Evolutionary conservation across 2,329 filamentous ascomycete species (phyloP), one percentile per base, ranked within the genome.

Genomic region (Lecanicillium sp.): DNA sequence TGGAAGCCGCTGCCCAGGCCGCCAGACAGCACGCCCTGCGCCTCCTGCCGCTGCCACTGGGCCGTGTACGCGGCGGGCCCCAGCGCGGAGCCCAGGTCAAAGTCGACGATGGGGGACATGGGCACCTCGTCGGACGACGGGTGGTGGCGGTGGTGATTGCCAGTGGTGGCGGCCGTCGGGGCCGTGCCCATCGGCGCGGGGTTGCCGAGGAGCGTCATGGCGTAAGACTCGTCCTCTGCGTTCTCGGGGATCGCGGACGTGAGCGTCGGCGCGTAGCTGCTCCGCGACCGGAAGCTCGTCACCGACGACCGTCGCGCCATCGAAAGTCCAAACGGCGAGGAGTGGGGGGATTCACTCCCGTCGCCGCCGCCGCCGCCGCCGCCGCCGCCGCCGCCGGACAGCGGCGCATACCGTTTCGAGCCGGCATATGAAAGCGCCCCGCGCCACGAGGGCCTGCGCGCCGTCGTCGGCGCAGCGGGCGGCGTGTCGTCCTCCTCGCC

Each of bases 1-100:
- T 61, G 67, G 52, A 77, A 74, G 2, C 79, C 80, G 27, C 66
- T 63, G 2, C 80, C 79, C 10, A 83, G 56, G 0, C 79, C 80
- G n/a, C 78, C 76, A 0, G 78, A 82, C 21, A 83, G 62, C 29
- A 65, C 69, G 2, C 78, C 79, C 7, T 63, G 69, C 2, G 77
- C 72, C 56, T 83, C 79, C 52, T 78, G 70, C 33, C 70, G 65
- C 55, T 77, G 74, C 12, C 77, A 55, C 2, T 63, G 64, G 51
- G 60, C 67, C 33, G 74, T 52, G 42, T 77, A 77, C 5, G 60
- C 67, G 6, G 67, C 61, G 2, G 74, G 75, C 0, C 75, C 73
- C 5, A 73, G 60, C 5, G 67, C 67, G 29, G 68, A 68, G 8
- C 69, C 69, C 14, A 78, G 51, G 51, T 79, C 45, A 74, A 49